phyloP scores from a whole-genome alignment of 495 filamentous ascomycete genomes.

The Ramalina intermedia region DNA sequence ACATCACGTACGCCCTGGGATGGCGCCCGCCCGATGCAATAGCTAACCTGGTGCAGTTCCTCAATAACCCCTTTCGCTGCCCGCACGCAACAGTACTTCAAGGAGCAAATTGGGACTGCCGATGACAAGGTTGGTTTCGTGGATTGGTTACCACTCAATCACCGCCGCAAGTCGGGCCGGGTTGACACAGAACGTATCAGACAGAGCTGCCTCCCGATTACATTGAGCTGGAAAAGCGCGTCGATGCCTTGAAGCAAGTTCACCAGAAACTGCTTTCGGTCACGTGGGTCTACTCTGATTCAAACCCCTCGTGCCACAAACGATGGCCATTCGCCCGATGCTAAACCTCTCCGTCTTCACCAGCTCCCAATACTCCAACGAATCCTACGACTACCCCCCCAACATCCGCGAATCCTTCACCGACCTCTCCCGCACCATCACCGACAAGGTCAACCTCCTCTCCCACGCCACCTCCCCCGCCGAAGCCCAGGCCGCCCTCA shows the following conservation, averaged over 20 bases:
- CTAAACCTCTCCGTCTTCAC: background rate
- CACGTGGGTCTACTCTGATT: conserved; percentile 49
- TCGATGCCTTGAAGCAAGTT: conserved; percentile 92
- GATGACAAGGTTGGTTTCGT: conserved; percentile 63
- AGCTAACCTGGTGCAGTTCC: conserved; percentile 14
- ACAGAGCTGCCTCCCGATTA: conserved; percentile 96
- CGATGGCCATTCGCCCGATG: background rate
- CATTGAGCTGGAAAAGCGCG: conserved; percentile 94
- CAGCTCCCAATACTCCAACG: conserved; percentile 88
- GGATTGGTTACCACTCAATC: background rate
- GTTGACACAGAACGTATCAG: conserved; percentile 25
- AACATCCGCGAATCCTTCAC: conserved; percentile 97
- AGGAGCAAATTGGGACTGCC: conserved; percentile 88
- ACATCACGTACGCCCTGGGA: conserved; percentile 40
- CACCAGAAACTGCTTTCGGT: conserved; percentile 94
- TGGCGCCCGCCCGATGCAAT: conserved; percentile 6
- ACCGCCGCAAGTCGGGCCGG: background rate
- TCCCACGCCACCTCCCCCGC: conserved; percentile 70
- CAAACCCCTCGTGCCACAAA: background rate
- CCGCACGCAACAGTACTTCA: conserved; percentile 90
- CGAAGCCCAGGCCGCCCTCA: conserved; percentile 87
- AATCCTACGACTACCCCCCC: conserved; percentile 97
- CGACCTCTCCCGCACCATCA: conserved; percentile 87
- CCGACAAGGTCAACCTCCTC: conserved; percentile 85
- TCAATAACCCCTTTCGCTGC: conserved; percentile 81